Evolutionary conservation across 2,329 filamentous ascomycete genomes (phyloP).

Genomic region (Nothopassalora personata): DNA sequence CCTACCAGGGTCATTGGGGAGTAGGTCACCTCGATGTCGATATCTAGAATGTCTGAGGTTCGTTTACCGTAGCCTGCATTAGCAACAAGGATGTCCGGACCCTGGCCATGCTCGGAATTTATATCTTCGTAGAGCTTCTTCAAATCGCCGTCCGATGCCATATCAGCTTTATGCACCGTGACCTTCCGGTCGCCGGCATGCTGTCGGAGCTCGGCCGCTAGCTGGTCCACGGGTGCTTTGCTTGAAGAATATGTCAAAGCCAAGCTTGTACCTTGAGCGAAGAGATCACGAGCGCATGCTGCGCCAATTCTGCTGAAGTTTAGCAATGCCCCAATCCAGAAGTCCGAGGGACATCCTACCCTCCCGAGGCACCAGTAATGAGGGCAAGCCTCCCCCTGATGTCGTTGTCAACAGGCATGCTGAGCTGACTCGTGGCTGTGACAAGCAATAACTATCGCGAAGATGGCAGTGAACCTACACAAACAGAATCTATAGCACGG

Average conservation of each 20-base stretch:
- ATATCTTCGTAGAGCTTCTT: conserved; percentile 53
- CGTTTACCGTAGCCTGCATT: conserved; percentile 64
- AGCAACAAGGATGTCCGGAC: conserved; percentile 58
- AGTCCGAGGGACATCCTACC: conserved; percentile 37
- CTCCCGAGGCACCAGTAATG: conserved; percentile 57
- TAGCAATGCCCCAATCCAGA: not conserved
- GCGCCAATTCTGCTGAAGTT: conserved; percentile 50
- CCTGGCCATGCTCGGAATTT: conserved; percentile 46
- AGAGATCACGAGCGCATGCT: conserved; percentile 54
- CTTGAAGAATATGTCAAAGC: conserved; percentile 57
- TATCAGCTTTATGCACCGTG: conserved; percentile 55
- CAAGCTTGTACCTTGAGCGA: conserved; percentile 47
- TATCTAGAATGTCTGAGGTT: conserved; percentile 48
- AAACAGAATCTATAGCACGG: not conserved
- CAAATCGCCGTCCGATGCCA: conserved; percentile 51
- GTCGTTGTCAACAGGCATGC: conserved; percentile 31
- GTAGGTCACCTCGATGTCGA: conserved; percentile 45
- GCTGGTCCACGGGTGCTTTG: conserved; percentile 41
- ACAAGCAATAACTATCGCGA: not conserved
- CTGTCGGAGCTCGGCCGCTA: conserved; percentile 34
- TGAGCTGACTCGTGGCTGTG: no score
- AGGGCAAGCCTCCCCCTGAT: conserved; percentile 52
- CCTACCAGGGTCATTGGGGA: no score
- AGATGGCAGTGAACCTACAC: not conserved
- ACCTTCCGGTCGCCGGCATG: conserved; percentile 37